Base-by-base conservation (phyloP, 441 rosid genomes). In the Euphorbia celastroides region DNA sequence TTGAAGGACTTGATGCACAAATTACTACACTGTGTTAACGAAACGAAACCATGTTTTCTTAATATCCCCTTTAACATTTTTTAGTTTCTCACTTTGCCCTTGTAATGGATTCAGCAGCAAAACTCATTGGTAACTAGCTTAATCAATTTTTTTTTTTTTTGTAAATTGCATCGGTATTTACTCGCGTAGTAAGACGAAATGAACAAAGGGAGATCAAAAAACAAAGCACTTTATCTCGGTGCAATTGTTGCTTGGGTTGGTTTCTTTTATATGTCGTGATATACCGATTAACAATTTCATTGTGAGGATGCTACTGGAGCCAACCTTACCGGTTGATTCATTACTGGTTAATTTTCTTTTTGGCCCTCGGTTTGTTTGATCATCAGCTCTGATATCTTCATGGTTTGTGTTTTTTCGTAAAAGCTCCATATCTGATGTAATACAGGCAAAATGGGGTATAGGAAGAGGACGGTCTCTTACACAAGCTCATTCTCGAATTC, bases 401-500 rank as follows among this genome's bases (percentile, higher is more conserved):
- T 31, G 20, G 30, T 64, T 20, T 34, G 20, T 34, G 68, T 38
- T 31, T 64, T 48, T 25, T 44, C 26, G 38, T n/a, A 17, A 13
- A 28, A 63, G 41, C 57, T 48, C n/a, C 12, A 8, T 36, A 5
- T 36, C 10, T 1, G 25, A 28, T 64, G 8, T 56, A 60, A 61
- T 71, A 41, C 74, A 83, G 88, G 78, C 65, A 79, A 74, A 71
- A 52, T 13, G 80, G 81, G 58, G 84, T n/a, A 83, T 71, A 79
- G 70, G 34, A 82, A 66, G 64, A 72, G 70, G 66, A 88, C 83
- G 62, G 52, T 75, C 59, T 66, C 69, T 22, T 83, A 76, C 63
- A 48, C 75, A 19, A 78, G 74, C 62, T 76, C 88, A 69, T 83
- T 85, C 62, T 70, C 82, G 62, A 69, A 57, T 69, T 83, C 86